Evolutionary conservation across 208 protist genomes (phyloP).

Genomic region (Leptomonas pyrrhocoris): DNA sequence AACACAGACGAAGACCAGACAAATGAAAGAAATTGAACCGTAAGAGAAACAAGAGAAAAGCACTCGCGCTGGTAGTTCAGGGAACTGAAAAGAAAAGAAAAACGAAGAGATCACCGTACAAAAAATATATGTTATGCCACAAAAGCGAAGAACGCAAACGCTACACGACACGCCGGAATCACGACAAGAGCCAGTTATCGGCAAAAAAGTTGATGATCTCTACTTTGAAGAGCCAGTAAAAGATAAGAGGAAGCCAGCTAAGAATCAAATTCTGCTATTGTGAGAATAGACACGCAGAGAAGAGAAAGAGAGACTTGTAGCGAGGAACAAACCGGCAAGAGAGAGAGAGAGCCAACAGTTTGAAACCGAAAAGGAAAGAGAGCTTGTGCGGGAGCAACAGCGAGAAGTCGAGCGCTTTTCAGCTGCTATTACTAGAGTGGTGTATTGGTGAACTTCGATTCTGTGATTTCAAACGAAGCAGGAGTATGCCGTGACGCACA

Average conservation of each 20-base stretch:
- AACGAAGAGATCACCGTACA: not conserved
- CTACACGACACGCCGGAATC: not conserved
- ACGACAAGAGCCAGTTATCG: not conserved
- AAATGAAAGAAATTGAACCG: not conserved
- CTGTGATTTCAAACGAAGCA: not conserved
- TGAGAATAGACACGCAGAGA: not conserved
- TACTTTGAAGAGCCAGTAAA: too few species aligned
- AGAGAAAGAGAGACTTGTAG: slow-evolving; percentile 1
- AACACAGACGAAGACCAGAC: not conserved
- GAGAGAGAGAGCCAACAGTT: slow-evolving; percentile 6
- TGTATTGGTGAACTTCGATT: not conserved
- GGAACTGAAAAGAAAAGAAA: not conserved
- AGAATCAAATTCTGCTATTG: slow-evolving; percentile 12
- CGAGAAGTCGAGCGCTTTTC: not conserved
- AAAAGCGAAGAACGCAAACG: too few species aligned
- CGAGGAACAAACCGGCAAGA: too few species aligned
- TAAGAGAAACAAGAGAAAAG: not conserved
- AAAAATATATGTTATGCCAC: too few species aligned
- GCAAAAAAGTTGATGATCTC: not conserved
- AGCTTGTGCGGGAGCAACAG: not conserved
- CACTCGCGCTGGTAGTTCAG: too few species aligned
- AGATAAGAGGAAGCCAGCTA: not conserved
- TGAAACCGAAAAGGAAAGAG: not conserved
- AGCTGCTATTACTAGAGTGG: not conserved
- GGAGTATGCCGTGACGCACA: not conserved